phyloP scores from a whole-genome alignment of 225 moss, liverwort and hornwort species.

The Asterella californica region DNA sequence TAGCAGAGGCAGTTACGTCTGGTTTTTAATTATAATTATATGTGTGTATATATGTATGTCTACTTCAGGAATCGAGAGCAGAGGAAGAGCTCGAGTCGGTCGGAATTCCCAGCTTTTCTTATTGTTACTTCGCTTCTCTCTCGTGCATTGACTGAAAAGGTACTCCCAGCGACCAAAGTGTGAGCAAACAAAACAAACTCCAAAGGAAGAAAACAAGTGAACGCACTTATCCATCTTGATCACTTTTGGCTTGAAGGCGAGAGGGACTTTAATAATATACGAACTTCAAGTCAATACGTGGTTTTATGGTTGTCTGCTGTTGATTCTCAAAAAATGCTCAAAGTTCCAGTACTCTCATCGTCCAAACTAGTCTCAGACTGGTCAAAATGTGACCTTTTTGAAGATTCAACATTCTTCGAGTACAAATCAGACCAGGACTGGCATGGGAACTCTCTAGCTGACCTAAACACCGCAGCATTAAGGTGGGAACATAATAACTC shows the following conservation, averaged over 20 bases:
- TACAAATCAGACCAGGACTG: conserved; percentile 2
- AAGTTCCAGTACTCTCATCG: background rate
- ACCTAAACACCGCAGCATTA: background rate
- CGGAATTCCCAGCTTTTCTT: background rate
- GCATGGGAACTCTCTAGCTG: background rate
- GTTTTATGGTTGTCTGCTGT: background rate
- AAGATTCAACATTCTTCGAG: background rate
- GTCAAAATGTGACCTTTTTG: background rate
- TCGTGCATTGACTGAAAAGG: no score
- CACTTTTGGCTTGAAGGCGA: no score
- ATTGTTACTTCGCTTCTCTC: no score
- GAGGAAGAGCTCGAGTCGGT: no score
- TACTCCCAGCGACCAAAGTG: no score
- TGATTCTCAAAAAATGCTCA: background rate
- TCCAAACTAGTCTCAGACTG: background rate
- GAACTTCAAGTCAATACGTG: no score
- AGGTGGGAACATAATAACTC: background rate
- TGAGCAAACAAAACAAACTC: no score
- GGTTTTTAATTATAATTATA: no score
- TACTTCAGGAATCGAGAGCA: background rate
- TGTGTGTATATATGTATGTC: no score
- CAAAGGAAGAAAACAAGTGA: no score
- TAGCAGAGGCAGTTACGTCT: background rate
- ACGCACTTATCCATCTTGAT: no score
- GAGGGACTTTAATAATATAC: no score